Evolutionary conservation across 805 yeast species (phyloP), one percentile per base, ranked within the genome.

Genomic region (Yarrowia alimentaria): DNA sequence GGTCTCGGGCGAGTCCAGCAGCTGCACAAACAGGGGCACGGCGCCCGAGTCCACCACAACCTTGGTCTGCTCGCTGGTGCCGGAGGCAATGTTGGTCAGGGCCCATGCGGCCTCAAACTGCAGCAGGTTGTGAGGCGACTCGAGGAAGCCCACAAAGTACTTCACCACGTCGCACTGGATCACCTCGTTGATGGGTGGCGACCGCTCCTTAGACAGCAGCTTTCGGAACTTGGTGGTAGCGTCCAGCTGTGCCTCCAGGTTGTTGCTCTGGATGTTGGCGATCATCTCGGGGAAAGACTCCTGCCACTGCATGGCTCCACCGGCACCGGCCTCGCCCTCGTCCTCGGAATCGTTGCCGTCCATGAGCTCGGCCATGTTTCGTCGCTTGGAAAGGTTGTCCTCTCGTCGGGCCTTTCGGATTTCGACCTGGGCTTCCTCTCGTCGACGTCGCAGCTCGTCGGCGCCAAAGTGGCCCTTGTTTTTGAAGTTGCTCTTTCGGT

Each of bases 101-200:
- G 98, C 98, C 99, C 99, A 93, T 7, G 99, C 97, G 10, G 98
- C 96, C 73, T 93, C 99, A 61, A 93, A 79, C 70, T 91, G 98
- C 61, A 93, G 76, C 75, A 85, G 80, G 61, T 86, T 89, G 58
- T 86, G 89, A 50, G 78, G 74, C 53, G 77, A 75, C 54, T 74
- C 72, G 89, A 93, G 84, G 61, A 90, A 88, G 60, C 78, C 81
- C 51, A 93, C 96, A 66, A 93, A 78, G 50, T 82, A 81, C 54
- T 97, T 95, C 50, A 93, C 93, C 25, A 91, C 96, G 37, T 98
- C 98, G 50, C 90, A 77, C 65, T 86, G 85, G 57, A 93, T 90
- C 26, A 93, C 98, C 55, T 85, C 71, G 68, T 89, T 94, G 61
- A 93, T 91, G 47, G 99, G 99, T 6, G 99, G 99, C 67, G 89